Base-by-base conservation (phyloP, 2,329 filamentous ascomycete species). In the Colletotrichum echinochloae region DNA sequence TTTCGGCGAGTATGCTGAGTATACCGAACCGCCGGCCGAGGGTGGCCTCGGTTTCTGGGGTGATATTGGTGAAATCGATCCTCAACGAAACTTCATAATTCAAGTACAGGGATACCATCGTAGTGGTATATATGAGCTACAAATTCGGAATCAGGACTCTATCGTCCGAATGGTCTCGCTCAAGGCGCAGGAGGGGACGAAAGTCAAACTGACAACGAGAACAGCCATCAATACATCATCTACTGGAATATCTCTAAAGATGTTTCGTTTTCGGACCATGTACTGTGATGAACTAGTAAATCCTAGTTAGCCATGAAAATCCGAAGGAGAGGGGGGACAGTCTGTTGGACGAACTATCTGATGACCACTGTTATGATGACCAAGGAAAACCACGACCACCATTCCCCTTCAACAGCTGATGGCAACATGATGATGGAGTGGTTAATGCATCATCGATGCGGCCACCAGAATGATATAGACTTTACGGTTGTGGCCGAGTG, bases 141-240 rank as follows among this genome's bases (percentile, higher is more conserved):
- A 11, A 4, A n/a, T 3, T 11, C 4, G 5, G 23, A 1, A 28
- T 16, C 14, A 49, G 23, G 14, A 28, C 2, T 8, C 1, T 3
- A 3, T 8, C 2, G 9, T 18, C 26, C 4, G 23, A 16, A 7
- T 9, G 6, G 2, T 12, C 12, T 0, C 5, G 23, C 2, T 7
- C 28, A 14, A 28, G 48, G 12, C 14, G 18, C 5, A 26, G 48
- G 5, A 28, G 6, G 0, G 5, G 5, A 28, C 4, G 14, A 7
- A 8, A 5, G 23, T 26, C 9, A 4, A 1, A 49, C 26, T 28
- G 5, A 49, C 48, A 28, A 49, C 48, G 12, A 23, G 16, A 7
- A 49, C 2, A 8, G 14, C 48, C 48, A 49, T 49, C 48, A 49
- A 18, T 4, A 28, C 28, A 28, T 49, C 48, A 1, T 49, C 48